Percentiles rank a stretch among this genome's conserved stretches.
Conservation (phyloP, 371 early-diverging fungal species). For the Dichotomocladium elegans region DNA sequence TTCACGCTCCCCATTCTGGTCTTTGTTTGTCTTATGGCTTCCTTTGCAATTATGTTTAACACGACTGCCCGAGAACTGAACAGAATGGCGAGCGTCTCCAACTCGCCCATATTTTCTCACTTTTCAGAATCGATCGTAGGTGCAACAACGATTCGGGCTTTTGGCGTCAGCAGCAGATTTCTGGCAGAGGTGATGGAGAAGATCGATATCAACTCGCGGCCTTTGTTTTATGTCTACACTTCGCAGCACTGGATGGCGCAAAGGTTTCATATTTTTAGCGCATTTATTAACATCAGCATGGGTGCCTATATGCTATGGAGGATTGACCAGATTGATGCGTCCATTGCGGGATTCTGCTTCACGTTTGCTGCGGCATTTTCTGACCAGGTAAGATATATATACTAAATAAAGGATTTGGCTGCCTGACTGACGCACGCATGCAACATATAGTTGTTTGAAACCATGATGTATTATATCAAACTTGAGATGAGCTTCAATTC, state of each 20-base stretch:
- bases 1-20: conserved; percentile 45
- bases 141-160: conserved; percentile 76
- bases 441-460: conserved; percentile 49
- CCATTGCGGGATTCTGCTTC: conserved; percentile 73
- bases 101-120: conserved; percentile 72
- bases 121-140: conserved; percentile 69
- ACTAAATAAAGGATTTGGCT: neutral
- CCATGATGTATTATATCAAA: conserved; percentile 64
- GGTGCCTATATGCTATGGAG: conserved; percentile 45
- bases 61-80: conserved; percentile 71
- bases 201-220: conserved; percentile 61
- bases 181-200: conserved; percentile 44
- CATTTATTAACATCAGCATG: conserved; percentile 57
- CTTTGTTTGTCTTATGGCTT: conserved; percentile 41
- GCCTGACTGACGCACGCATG: neutral
- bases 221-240: conserved; percentile 70
- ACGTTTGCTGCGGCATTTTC: conserved; percentile 70
- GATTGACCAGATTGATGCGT: conserved; percentile 53
- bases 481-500: conserved; percentile 81
- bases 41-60: conserved; percentile 62
- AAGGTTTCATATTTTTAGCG: conserved; percentile 65
- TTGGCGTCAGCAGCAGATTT: conserved; percentile 57
- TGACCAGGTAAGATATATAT: conserved; percentile 31
- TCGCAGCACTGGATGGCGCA: conserved; percentile 81
- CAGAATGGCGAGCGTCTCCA: conserved; percentile 71